Conservation (phyloP, 768 basidiomycete genomes). For the Tylopilus plumbeoviolaceoides region DNA sequence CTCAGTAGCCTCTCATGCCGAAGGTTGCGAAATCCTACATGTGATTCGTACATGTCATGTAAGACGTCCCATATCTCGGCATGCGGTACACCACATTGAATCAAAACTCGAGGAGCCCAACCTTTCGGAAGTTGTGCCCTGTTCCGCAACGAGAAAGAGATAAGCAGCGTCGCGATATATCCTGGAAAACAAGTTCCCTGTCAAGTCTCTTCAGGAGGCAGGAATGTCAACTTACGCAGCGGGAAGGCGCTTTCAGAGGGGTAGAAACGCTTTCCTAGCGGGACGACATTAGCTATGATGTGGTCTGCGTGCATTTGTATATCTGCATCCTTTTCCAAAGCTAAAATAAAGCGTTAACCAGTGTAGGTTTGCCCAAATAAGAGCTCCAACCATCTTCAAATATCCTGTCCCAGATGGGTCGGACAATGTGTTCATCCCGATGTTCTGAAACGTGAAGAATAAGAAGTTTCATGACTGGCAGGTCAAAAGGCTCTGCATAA, state of each 20-base stretch:
- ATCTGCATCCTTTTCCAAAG: constrained; percentile 54
- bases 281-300: constrained; percentile 59
- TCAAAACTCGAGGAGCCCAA: constrained; percentile 78
- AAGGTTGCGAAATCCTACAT: constrained; percentile 45
- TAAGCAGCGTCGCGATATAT: constrained; percentile 68
- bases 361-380: background rate
- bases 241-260: constrained; percentile 91
- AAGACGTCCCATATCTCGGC: constrained; percentile 82
- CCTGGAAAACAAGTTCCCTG: constrained; percentile 40
- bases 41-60: constrained; percentile 84
- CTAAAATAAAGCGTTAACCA: constrained; percentile 29
- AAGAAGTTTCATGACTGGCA: constrained; percentile 79
- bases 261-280: constrained; percentile 81
- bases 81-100: constrained; percentile 78
- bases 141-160: constrained; percentile 66
- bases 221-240: constrained; percentile 50
- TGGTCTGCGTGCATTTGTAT: constrained; percentile 53
- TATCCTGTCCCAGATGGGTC: constrained; percentile 86
- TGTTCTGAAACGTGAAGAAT: constrained; percentile 94
- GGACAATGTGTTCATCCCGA: constrained; percentile 74
- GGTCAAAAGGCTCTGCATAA: constrained; percentile 83
- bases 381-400: constrained; percentile 65
- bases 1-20: constrained; percentile 1
- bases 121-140: constrained; percentile 59
- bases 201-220: background rate